These are phyloP conservation scores for Castanopsis chinensis DNA, from an alignment of 306 rosid species.

Conservation along the genomic window DNA sequence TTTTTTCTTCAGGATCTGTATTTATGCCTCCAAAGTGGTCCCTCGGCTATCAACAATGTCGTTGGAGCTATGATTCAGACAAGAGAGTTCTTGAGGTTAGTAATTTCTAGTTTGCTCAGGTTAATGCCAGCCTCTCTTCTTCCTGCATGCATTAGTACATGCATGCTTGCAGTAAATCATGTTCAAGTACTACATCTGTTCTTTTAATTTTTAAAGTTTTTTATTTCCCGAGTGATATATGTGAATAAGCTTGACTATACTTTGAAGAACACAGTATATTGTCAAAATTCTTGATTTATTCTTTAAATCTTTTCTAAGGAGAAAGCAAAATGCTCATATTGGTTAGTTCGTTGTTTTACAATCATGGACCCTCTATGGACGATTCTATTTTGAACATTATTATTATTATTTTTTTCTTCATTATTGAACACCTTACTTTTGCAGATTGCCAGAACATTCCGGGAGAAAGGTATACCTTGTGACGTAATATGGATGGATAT, in stretches of 20 bases:
- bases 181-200: neutral
- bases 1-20: slow-evolving; percentile 53
- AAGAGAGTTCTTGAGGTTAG: slow-evolving; percentile 73
- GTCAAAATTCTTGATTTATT: neutral
- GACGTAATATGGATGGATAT: slow-evolving; percentile 97
- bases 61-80: slow-evolving; percentile 78
- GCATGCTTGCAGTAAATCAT: neutral
- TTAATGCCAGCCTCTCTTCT: neutral
- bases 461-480: slow-evolving; percentile 76
- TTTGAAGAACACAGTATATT: neutral
- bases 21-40: slow-evolving; percentile 98
- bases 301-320: neutral
- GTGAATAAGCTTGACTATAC: neutral
- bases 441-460: slow-evolving; percentile 73
- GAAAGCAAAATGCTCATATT: neutral
- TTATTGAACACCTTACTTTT: slow-evolving; percentile 23
- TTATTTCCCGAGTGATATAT: neutral
- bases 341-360: neutral
- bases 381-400: neutral
- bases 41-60: slow-evolving; percentile 92
- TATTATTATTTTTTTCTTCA: neutral
- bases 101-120: neutral
- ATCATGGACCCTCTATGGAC: neutral
- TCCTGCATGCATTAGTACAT: neutral
- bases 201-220: neutral